Evolutionary conservation across 1,139 yeast genomes (phyloP).

Genomic region (Nadsonia commutata): DNA sequence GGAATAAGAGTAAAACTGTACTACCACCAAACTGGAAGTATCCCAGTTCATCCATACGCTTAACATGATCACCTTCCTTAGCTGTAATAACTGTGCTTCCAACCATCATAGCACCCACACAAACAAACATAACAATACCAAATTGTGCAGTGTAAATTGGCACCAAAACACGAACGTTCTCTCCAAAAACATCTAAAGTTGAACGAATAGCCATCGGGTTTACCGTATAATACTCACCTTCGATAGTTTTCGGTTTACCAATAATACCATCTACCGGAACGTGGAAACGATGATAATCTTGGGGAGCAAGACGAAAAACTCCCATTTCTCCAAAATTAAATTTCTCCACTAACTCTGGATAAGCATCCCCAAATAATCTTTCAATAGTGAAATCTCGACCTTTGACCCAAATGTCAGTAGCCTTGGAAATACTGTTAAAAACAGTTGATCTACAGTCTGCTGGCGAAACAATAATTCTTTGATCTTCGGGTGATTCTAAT

Average conservation of each 20-base stretch:
- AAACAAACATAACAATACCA: conserved; percentile 63
- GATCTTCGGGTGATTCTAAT: conserved; percentile 41
- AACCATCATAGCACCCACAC: conserved; percentile 98
- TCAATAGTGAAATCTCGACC: conserved; percentile 62
- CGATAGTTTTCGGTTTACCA: conserved; percentile 51
- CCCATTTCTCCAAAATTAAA: conserved; percentile 51
- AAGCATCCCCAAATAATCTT: conserved; percentile 47
- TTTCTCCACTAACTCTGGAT: conserved; percentile 33
- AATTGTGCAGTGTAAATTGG: conserved; percentile 62
- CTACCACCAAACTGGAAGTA: conserved; percentile 95
- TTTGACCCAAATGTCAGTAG: conserved; percentile 80
- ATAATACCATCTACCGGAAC: conserved; percentile 67
- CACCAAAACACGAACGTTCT: conserved; percentile 64
- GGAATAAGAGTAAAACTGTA: conserved; percentile 53
- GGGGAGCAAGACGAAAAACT: conserved; percentile 85
- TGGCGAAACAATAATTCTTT: conserved; percentile 49
- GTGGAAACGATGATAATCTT: conserved; percentile 91
- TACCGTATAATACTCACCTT: conserved; percentile 89
- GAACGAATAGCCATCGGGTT: conserved; percentile 95
- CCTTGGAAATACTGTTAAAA: conserved; percentile 44
- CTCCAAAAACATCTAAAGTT: conserved; percentile 81
- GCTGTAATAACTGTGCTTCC: conserved; percentile 73
- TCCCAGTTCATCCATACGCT: conserved; percentile 75
- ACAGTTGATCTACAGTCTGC: conserved; percentile 83
- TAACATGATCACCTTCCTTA: conserved; percentile 40